Percentiles rank a stretch among this genome's conserved stretches.
Conservation (phyloP, 2,329 filamentous ascomycete species). For the Botryotinia calthae region DNA sequence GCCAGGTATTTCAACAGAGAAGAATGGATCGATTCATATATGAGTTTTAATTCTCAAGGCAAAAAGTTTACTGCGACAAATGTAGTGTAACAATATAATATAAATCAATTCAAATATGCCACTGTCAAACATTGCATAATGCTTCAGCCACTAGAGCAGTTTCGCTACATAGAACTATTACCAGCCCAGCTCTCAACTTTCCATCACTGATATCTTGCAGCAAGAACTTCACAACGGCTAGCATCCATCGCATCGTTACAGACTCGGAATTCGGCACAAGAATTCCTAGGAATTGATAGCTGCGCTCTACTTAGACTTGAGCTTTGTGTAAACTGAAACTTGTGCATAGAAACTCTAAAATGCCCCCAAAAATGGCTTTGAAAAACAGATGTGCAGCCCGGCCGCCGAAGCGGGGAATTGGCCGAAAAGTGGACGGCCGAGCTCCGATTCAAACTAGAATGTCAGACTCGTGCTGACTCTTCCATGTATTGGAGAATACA, state of each 20-base stretch:
- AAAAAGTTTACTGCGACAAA: background rate
- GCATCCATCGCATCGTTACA: constrained; percentile 47
- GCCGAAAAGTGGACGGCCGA: background rate
- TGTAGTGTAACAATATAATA: background rate
- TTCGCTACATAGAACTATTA: background rate
- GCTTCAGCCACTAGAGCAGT: background rate
- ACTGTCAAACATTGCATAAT: background rate
- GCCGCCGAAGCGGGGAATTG: background rate
- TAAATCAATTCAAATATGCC: background rate
- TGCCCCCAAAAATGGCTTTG: background rate
- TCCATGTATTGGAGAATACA: background rate
- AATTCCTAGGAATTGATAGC: background rate
- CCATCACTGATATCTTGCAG: constrained; percentile 45
- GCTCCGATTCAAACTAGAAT: background rate
- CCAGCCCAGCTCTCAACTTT: constrained; percentile 42
- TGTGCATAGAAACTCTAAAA: background rate
- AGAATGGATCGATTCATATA: background rate
- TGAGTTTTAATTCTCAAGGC: background rate
- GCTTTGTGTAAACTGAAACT: background rate
- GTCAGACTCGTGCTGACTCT: background rate
- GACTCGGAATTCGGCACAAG: constrained; percentile 23
- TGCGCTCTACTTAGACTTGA: background rate
- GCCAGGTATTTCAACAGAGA: background rate
- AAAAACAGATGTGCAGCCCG: background rate
- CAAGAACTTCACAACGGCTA: constrained; percentile 46